Conservation (phyloP, 2,329 filamentous ascomycete genomes). For the Calonectria pseudoreteaudii region DNA sequence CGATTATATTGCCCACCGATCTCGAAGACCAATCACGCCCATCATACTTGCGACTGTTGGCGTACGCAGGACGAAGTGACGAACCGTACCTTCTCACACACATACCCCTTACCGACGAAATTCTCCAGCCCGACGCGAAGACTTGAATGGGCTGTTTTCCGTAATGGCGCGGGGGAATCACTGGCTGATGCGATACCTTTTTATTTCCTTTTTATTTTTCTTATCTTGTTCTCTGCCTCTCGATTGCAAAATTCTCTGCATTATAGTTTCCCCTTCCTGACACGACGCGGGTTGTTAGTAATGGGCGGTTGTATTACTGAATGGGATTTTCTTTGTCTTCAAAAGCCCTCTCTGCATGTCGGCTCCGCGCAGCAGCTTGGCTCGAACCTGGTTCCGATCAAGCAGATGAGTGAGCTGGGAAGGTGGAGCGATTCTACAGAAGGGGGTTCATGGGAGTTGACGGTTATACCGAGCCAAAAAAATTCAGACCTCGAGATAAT, state of each 20-base stretch:
- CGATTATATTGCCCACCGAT: conserved; percentile 46
- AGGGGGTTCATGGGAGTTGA: conserved; percentile 43
- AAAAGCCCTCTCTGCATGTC: conserved; percentile 42
- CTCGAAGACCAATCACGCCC: conserved; percentile 45
- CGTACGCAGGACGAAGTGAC: conserved; percentile 56
- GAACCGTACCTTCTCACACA: conserved; percentile 50
- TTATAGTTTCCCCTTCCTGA: conserved; percentile 48
- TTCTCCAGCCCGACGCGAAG: conserved; percentile 38
- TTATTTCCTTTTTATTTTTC: conserved; percentile 41
- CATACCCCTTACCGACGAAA: conserved; percentile 45
- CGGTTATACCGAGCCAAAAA: conserved; percentile 48
- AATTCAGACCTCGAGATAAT: conserved; percentile 52
- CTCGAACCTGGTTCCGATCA: conserved; percentile 4
- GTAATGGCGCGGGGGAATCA: conserved; percentile 39
- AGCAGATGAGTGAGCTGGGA: conserved; percentile 35
- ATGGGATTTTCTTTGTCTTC: conserved; percentile 47
- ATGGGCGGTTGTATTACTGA: conserved; percentile 52
- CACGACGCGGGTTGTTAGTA: conserved; percentile 46
- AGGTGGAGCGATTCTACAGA: conserved; percentile 37
- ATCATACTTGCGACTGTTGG: conserved; percentile 50
- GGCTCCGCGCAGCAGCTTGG: conserved; percentile 2
- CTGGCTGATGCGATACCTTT: conserved; percentile 52
- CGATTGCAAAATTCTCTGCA: conserved; percentile 49
- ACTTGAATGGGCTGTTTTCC: conserved; percentile 39
- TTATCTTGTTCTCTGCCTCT: conserved; percentile 40